Conservation (phyloP, 2,329 filamentous ascomycete genomes). For the Fusarium falciforme region DNA sequence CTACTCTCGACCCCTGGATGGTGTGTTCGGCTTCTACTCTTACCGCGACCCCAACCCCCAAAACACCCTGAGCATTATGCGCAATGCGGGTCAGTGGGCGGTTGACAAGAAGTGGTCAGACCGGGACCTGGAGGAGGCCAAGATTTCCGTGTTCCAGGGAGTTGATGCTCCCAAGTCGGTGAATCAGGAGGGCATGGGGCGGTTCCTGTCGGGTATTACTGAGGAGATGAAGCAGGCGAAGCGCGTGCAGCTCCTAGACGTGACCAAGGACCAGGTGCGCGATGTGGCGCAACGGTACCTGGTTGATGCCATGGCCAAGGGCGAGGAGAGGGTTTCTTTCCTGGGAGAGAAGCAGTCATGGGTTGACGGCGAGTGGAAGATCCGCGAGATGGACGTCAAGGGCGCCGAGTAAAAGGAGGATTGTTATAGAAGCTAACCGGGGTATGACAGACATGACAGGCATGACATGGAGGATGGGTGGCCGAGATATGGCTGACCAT, state of each 20-base stretch:
- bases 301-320: conserved; percentile 71
- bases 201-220: conserved; percentile 86
- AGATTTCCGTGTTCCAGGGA: conserved; percentile 91
- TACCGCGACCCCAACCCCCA: conserved; percentile 96
- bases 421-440: background rate
- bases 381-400: conserved; percentile 78
- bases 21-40: conserved; percentile 93
- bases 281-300: conserved; percentile 85
- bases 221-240: conserved; percentile 89
- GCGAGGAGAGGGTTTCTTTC: conserved; percentile 74
- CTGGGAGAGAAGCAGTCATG: conserved; percentile 87
- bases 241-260: conserved; percentile 87
- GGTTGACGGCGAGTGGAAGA: conserved; percentile 78
- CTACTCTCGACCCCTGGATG: conserved; percentile 81
- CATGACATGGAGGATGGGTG: background rate
- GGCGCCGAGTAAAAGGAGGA: conserved; percentile 47
- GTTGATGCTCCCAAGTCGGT: conserved; percentile 91
- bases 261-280: conserved; percentile 82
- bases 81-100: conserved; percentile 84
- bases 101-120: conserved; percentile 83
- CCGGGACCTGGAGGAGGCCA: conserved; percentile 93
- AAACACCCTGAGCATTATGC: conserved; percentile 88
- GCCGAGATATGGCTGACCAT: conserved; percentile 1
- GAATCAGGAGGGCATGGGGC: conserved; percentile 85
- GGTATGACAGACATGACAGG: background rate